Evolutionary conservation across 2,329 filamentous ascomycete species (phyloP), one percentile per base, ranked within the genome.

Genomic region (Fusarium keratoplasticum): DNA sequence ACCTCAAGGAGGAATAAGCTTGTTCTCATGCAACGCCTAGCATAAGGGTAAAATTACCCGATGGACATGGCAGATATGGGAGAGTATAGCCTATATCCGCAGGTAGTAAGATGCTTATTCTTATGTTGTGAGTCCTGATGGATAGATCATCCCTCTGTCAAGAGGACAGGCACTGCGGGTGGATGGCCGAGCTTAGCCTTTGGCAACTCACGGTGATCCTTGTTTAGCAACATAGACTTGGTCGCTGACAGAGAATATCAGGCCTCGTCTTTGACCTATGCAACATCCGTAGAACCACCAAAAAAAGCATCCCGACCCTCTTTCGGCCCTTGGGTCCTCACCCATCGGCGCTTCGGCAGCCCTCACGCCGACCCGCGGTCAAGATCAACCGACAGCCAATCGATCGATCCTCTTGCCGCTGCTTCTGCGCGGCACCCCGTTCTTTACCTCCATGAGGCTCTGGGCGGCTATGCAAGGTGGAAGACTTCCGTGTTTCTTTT

Each of bases 311-410:
- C 35, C 29, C 6, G 40, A 13, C n/a, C 35, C n/a, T 54, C n/a
- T 18, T 60, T 69, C 27, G 22, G 36, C 35, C 40, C 33, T 44
- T 29, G 13, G 22, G 29, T 7, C 44, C n/a, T 44, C 10, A 9
- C 36, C 44, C 64, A 36, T 57, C 8, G 44, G 68, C 61, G 68
- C 64, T 72, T 74, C 58, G 36, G 61, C 42, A 29, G 11, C 64
- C 68, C 44, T 66, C 47, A 54, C 25, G 18, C 25, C 36, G 33
- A 54, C 57, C 65, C 11, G 10, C 54, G 20, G 9, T 27, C 22
- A 22, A 8, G 29, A 14, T 60, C 27, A 4, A 13, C 22, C 22
- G 27, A 42, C 1, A 13, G 6, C 71, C 42, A 60, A 64, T 63
- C 40, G 47, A 54, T 42, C 44, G 14, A 18, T 31, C 27, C 6